These are phyloP conservation scores for Agrocybe praecox DNA, from an alignment of 768 basidiomycete genomes.

Conservation along the genomic window DNA sequence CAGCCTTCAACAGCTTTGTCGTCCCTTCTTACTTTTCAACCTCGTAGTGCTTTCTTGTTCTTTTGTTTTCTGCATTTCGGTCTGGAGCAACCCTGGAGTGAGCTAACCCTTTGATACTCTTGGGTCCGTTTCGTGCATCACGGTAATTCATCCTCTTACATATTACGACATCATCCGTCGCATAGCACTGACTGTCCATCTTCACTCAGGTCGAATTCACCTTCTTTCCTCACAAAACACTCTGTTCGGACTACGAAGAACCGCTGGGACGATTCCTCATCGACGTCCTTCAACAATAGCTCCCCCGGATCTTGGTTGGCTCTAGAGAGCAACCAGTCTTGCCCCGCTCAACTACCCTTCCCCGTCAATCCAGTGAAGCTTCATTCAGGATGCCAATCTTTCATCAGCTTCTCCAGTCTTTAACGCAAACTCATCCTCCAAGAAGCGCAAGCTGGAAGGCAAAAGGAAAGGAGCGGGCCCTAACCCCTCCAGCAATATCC, in stretches of 20 bases:
- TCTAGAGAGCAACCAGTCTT: too few relatives aligned
- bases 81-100: too few relatives aligned
- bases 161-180: neutral
- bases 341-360: neutral
- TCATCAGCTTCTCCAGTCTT: neutral
- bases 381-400: neutral
- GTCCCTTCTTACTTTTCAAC: too few relatives aligned
- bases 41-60: too few relatives aligned
- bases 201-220: neutral
- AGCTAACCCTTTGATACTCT: neutral
- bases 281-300: too few relatives aligned
- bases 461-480: conserved; percentile 23
- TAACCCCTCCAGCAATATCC: neutral
- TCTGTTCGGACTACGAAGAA: too few relatives aligned
- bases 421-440: neutral
- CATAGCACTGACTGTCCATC: neutral
- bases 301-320: too few relatives aligned
- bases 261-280: too few relatives aligned
- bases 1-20: too few relatives aligned
- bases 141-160: neutral
- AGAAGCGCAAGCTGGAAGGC: neutral
- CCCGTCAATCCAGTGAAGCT: neutral
- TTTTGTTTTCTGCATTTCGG: too few relatives aligned
- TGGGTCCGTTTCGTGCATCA: neutral
- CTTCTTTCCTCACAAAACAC: neutral